Evolutionary conservation across 345 rosid species (phyloP).

Genomic region (Draba incana): DNA sequence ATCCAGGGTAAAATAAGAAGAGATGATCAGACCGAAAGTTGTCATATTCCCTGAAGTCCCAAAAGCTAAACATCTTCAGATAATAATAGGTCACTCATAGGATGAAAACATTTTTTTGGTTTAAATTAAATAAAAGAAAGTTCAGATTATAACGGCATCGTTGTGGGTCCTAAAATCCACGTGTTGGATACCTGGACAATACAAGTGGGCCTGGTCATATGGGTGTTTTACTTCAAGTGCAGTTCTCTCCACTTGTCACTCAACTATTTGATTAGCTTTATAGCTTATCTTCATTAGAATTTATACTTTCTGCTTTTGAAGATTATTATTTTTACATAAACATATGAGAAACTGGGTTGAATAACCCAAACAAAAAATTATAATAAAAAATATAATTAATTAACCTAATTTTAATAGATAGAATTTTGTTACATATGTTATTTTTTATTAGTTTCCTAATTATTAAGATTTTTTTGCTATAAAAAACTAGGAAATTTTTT

Average conservation of each 20-base stretch:
- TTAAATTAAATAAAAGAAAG: background rate
- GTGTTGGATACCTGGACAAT: slow-evolving; percentile 9
- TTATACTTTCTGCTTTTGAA: slow-evolving; percentile 26
- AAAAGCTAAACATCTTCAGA: slow-evolving; percentile 16
- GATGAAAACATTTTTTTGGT: too few relatives aligned
- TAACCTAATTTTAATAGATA: too few relatives aligned
- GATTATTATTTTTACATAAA: background rate
- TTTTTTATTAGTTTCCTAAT: too few relatives aligned
- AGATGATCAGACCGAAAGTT: slow-evolving; percentile 37
- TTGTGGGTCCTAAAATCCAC: slow-evolving; percentile 17
- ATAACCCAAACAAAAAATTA: too few relatives aligned
- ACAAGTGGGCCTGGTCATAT: slow-evolving; percentile 31
- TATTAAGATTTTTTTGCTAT: too few relatives aligned
- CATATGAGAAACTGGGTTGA: too few relatives aligned
- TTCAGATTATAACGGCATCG: slow-evolving; percentile 23
- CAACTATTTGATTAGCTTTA: slow-evolving; percentile 12
- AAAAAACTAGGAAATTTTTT: too few relatives aligned
- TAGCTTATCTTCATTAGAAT: slow-evolving; percentile 27
- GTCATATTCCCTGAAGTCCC: slow-evolving; percentile 23
- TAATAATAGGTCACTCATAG: background rate
- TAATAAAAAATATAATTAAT: too few relatives aligned
- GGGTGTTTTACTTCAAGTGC: slow-evolving; percentile 15
- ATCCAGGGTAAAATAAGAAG: background rate
- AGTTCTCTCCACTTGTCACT: slow-evolving; percentile 33
- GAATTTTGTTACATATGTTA: too few relatives aligned